phyloP scores from a whole-genome alignment of 228 moss, liverwort and hornwort species.

The Sphagnum magellanicum region DNA sequence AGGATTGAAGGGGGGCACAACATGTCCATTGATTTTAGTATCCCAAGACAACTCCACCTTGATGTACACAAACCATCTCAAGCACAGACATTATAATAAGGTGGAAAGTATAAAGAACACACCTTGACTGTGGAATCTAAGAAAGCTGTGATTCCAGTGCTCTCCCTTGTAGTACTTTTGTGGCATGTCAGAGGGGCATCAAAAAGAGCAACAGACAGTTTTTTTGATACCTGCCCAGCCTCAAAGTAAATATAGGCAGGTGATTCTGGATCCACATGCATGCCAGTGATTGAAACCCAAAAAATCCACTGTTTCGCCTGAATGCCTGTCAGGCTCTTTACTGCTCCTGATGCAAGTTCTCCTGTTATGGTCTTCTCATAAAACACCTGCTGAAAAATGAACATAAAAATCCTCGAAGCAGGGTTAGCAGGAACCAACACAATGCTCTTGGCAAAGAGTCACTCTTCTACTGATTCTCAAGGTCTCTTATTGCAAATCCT shows the following conservation, averaged over 20 bases:
- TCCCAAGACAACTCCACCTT: no score
- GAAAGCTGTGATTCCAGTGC: no score
- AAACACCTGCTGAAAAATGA: conserved; percentile 6
- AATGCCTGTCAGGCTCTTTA: conserved; percentile 58
- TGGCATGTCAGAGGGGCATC: conserved; percentile 14
- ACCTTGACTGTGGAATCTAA: no score
- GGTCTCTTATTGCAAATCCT: no score
- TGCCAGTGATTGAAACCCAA: conserved; percentile 78
- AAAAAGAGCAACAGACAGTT: conserved; percentile 53
- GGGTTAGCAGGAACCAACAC: neutral
- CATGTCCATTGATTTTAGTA: no score
- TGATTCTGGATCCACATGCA: conserved; percentile 53
- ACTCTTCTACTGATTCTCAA: neutral
- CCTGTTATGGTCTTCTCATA: conserved; percentile 69
- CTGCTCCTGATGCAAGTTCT: conserved; percentile 50
- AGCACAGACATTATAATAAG: no score
- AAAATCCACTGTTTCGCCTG: conserved; percentile 75
- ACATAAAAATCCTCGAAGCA: neutral
- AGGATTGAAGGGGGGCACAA: no score
- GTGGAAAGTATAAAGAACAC: no score
- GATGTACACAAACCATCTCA: no score
- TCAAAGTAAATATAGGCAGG: conserved; percentile 75
- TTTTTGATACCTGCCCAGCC: conserved; percentile 76
- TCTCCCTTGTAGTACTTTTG: no score
- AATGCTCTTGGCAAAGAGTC: neutral